Base-by-base conservation (phyloP, 108 stramenopile genomes). In the Schizochytrium sp. region DNA sequence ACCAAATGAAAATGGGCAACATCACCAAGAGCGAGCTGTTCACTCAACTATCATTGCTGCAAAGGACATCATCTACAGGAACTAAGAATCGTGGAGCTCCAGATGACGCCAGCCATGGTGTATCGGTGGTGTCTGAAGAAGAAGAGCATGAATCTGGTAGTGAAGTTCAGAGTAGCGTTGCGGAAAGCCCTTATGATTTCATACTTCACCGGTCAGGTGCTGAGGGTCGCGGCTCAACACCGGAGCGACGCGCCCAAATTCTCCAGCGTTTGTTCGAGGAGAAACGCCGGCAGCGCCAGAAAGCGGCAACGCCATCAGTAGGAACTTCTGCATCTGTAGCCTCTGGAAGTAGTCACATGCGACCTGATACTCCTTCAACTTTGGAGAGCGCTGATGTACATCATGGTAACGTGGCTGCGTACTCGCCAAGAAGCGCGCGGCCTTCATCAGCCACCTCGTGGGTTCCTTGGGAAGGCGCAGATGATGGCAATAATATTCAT, bases 11-110 rank as follows among this genome's bases (percentile, higher is more conserved):
- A 40, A 55, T n/a, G 5, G 76, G 76, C 15, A 83, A 83, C 47
- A 83, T 83, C 28, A 83, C 76, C 15, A 83, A 83, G 47, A 83
- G 76, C 53, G 76, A 83, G 50, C 53, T 83, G 45, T 83, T 83
- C 28, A 55, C 53, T 7, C 76, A 83, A 53, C 76, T 83, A 47
- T 83, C 76, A 40, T 28, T 55, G 15, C 76, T 83, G 47, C 76
- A 83, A 40, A 83, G 76, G 28, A 38, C 47, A 5, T 83, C 76
- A 13, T n/a, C 47, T 10, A 12, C 4, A 42, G 15, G 5, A 40
- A 47, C 28, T 83, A 10, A 28, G 28, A 28, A 28, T 28, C 28
- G 28, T 28, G 28, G 28, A 28, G 28, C 28, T 28, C 28, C 28
- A 28, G 28, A 28, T 28, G 28, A 28, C 28, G 28, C 28, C 28